Base-by-base conservation (phyloP, 1,284 basidiomycete species). In the Malassezia brasiliensis region DNA sequence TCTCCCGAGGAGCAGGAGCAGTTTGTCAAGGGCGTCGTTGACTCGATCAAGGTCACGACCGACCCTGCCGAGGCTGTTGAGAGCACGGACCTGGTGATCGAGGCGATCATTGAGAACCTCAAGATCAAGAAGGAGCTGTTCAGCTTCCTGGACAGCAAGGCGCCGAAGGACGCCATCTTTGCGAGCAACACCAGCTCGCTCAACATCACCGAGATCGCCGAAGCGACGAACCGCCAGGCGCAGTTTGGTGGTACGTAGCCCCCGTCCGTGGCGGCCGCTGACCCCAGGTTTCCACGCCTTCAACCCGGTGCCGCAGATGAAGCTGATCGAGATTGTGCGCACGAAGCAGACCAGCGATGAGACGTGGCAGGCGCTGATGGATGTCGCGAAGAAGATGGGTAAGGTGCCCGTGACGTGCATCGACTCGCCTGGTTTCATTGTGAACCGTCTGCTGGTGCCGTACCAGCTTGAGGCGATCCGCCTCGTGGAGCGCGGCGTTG, bases 71-170 rank as follows among this genome's bases (percentile, higher is more conserved):
- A 77, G 50, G 79, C 79, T 2, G 79, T 80, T 34, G 62, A 77
- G 39, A 57, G 76, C 5, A 75, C 79, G 3, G 80, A 82, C 66
- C 71, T 81, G 44, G 80, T 82, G 45, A 76, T 82, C 51, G 81
- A 82, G 69, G 81, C 81, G 6, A 81, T 82, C 57, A 79, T 82
- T 58, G 81, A 82, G 65, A 79, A 78, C 60, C 67, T 82, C 50
- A 77, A 78, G 62, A 77, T 79, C 61, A 82, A 82, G 74, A 77
- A 79, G 45, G 78, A 81, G 48, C 72, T 82, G 37, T 82, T 82
- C 57, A 74, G 72, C 12, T 77, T 78, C 62, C 68, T 82, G 28
- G 81, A 82, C 66, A 61, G 55, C 37, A 75, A 79, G 58, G 79
- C 80, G 6, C 77, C 76, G 31, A 55, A 66, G 41, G 60, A 74